Evolutionary conservation across 2,329 filamentous ascomycete genomes (phyloP).

Genomic region (Teratosphaeria destructans): DNA sequence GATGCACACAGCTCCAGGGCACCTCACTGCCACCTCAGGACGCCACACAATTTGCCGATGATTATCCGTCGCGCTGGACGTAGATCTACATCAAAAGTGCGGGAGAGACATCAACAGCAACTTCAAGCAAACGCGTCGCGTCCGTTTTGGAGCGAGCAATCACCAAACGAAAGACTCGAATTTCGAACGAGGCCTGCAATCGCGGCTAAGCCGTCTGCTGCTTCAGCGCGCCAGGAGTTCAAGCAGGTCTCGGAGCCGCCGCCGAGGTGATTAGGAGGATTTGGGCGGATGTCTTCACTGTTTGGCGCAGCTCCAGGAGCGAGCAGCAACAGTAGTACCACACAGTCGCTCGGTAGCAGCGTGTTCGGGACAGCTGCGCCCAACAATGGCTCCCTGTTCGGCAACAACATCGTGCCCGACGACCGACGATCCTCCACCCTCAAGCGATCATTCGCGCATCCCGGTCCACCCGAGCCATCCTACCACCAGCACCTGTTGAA

Average conservation of each 20-base stretch:
- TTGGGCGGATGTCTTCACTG: background rate
- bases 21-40: background rate
- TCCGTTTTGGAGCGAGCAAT: background rate
- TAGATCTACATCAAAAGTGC: background rate
- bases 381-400: slow-evolving; percentile 2
- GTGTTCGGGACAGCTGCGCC: slow-evolving; percentile 4
- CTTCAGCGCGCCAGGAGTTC: background rate
- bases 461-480: slow-evolving; percentile 24
- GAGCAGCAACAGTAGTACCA: background rate
- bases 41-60: background rate
- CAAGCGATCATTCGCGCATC: background rate
- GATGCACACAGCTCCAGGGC: background rate
- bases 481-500: slow-evolving; percentile 57
- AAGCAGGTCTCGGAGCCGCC: background rate
- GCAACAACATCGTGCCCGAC: background rate
- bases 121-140: background rate
- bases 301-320: background rate
- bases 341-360: background rate
- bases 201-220: background rate
- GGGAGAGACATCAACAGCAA: background rate
- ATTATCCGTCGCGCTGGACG: background rate
- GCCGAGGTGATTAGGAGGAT: background rate
- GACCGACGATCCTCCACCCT: background rate
- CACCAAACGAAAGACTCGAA: too few species aligned
- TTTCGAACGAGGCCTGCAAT: background rate